These are phyloP conservation scores for Fusarium sp. DNA, from an alignment of 2,329 filamentous ascomycete species.

Conservation along the genomic window DNA sequence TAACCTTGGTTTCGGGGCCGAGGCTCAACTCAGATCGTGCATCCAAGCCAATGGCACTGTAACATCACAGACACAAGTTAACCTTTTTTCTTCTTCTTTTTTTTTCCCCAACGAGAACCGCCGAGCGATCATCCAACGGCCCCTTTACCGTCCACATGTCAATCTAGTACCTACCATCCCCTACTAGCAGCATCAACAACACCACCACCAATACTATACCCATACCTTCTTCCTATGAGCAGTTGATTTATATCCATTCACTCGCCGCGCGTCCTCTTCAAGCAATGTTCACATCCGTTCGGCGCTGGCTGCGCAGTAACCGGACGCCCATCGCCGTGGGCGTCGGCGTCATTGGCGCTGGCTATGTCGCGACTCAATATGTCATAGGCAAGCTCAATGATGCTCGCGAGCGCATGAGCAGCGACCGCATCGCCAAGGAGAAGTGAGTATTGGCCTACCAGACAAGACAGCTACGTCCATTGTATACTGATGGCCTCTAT, in stretches of 20 bases:
- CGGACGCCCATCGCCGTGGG: constrained; percentile 89
- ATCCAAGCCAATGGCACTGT: neutral
- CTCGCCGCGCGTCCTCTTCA: constrained; percentile 17
- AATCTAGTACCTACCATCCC: constrained; percentile 1
- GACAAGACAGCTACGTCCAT: neutral
- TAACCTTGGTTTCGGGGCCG: constrained; percentile 23
- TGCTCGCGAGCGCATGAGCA: constrained; percentile 94
- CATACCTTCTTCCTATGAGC: constrained; percentile 26
- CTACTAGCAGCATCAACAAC: neutral
- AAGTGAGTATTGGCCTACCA: constrained; percentile 70
- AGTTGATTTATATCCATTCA: constrained; percentile 14
- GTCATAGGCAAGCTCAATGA: constrained; percentile 90
- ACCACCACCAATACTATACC: constrained; percentile 10
- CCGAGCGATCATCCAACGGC: constrained; percentile 17
- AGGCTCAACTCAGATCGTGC: constrained; percentile 29
- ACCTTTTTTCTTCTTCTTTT: constrained; percentile 1
- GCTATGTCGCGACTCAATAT: constrained; percentile 94
- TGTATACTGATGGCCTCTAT: constrained; percentile 10
- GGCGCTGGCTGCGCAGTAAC: constrained; percentile 93
- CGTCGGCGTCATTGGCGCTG: constrained; percentile 85
- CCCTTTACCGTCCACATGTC: constrained; percentile 21
- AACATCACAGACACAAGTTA: constrained; percentile 6
- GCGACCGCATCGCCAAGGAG: constrained; percentile 94
- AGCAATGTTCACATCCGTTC: constrained; percentile 74
- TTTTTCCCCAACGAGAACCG: constrained; percentile 19